phyloP scores from a whole-genome alignment of 306 rosid genomes.

The Malus sieversii region DNA sequence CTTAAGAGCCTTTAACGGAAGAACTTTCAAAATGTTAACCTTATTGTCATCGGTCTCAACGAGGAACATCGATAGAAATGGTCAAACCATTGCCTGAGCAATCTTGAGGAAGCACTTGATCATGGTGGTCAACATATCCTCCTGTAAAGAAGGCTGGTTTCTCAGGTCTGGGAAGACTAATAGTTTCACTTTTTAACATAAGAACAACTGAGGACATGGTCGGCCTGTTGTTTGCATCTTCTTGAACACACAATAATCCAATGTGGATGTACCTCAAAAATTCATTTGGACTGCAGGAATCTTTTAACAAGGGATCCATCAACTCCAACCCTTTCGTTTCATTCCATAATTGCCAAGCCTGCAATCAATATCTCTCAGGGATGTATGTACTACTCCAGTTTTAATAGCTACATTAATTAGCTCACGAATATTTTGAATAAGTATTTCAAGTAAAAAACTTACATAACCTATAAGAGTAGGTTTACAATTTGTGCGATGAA shows the following conservation, averaged over 20 bases:
- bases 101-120: background rate
- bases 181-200: slow-evolving; percentile 32
- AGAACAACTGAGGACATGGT: slow-evolving; percentile 38
- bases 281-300: background rate
- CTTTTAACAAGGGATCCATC: background rate
- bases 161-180: background rate
- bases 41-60: background rate
- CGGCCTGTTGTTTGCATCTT: slow-evolving; percentile 41
- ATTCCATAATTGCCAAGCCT: background rate
- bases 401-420: background rate
- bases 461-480: slow-evolving; percentile 12
- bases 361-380: background rate
- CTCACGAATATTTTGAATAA: no score
- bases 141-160: slow-evolving; percentile 2
- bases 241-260: slow-evolving; percentile 25
- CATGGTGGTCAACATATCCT: background rate
- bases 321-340: background rate
- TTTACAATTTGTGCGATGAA: background rate
- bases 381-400: no score
- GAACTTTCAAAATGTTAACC: background rate
- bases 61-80: background rate
- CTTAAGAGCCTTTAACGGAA: no score
- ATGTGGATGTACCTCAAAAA: background rate
- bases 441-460: background rate
- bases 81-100: slow-evolving; percentile 23